Conservation (phyloP, 768 basidiomycete genomes). For the Infundibulicybe gibba region DNA sequence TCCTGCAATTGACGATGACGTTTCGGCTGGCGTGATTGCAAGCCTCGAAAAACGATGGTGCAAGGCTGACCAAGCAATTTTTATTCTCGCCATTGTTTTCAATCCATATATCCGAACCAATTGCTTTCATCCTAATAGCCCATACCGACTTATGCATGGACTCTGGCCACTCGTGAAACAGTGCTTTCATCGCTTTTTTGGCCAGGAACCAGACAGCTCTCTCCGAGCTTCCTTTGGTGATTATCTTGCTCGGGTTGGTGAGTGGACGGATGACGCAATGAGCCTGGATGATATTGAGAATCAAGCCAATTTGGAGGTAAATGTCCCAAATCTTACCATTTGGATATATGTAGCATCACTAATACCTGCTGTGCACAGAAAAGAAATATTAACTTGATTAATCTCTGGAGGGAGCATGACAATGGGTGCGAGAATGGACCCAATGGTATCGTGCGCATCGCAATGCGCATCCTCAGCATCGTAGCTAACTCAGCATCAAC, state of each 20-base stretch:
- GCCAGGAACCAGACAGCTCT: neutral
- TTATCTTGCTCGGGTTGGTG: neutral
- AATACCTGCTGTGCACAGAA: neutral
- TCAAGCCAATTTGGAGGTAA: neutral
- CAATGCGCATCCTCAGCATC: neutral
- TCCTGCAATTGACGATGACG: neutral
- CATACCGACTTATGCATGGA: neutral
- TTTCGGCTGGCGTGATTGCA: conserved; percentile 1
- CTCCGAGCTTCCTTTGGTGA: neutral
- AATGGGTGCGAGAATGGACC: neutral
- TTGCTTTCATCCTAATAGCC: neutral
- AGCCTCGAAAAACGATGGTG: conserved; percentile 6
- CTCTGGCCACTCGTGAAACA: neutral
- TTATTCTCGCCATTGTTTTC: neutral
- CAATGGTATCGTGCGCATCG: neutral
- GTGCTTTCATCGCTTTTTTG: neutral
- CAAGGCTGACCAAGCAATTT: conserved; percentile 5
- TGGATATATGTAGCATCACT: neutral
- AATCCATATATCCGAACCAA: neutral
- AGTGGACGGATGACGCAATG: neutral
- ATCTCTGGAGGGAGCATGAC: neutral
- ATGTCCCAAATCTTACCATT: neutral
- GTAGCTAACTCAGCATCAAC: neutral
- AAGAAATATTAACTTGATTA: neutral
- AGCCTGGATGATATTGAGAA: neutral